Percentiles rank a stretch among this genome's conserved stretches.
phyloP scores from a whole-genome alignment of 306 rosid genomes.

The Astragalus membranaceus region DNA sequence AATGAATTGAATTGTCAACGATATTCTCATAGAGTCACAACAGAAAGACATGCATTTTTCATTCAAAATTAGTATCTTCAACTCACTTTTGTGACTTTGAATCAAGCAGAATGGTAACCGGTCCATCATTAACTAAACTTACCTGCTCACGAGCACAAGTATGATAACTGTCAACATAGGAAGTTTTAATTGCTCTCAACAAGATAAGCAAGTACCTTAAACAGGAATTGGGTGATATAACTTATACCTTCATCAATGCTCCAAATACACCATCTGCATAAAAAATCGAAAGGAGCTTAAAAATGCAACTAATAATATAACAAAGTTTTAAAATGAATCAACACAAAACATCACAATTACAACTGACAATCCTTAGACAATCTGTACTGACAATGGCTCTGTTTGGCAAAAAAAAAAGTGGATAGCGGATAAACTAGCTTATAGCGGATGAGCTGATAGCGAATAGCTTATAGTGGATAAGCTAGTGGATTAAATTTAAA shows the following conservation, averaged over 20 bases:
- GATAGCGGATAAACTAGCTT: too few relatives aligned
- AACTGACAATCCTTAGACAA: neutral
- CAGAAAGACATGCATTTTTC: neutral
- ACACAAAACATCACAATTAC: neutral
- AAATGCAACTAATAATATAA: neutral
- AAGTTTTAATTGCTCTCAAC: neutral
- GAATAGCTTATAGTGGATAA: too few relatives aligned
- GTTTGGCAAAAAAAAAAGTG: too few relatives aligned
- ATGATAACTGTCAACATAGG: constrained; percentile 4
- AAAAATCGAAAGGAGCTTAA: neutral
- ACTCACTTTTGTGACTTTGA: constrained; percentile 72
- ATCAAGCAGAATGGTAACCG: constrained; percentile 93
- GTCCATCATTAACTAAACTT: constrained; percentile 87
- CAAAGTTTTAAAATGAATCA: constrained; percentile 1
- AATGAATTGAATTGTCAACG: constrained; percentile 16
- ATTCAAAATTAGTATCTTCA: constrained; percentile 1
- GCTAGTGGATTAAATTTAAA: too few relatives aligned
- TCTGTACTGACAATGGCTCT: neutral
- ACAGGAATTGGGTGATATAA: neutral
- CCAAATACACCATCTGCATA: constrained; percentile 89
- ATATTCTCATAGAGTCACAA: neutral
- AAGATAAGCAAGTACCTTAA: neutral
- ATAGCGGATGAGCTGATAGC: too few relatives aligned
- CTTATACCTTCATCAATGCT: constrained; percentile 84
- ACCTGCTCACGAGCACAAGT: constrained; percentile 41